Evolutionary conservation across 371 early-diverging fungal genomes (phyloP).

Genomic region (Saksenaea vasiformis): DNA sequence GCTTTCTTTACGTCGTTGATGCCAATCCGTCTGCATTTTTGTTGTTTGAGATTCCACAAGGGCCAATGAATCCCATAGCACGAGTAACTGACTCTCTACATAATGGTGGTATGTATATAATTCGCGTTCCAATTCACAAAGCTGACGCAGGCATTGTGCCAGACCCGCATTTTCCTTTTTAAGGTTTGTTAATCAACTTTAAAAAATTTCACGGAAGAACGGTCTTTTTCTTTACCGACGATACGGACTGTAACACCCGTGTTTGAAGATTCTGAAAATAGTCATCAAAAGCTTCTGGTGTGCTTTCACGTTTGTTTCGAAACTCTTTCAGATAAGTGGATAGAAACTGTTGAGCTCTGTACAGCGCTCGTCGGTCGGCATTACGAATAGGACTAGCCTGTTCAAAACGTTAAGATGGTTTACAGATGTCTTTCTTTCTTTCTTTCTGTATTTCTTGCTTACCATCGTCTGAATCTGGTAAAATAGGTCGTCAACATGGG

Average conservation of each 20-base stretch:
- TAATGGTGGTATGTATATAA: conserved; percentile 12
- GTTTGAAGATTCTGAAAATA: conserved; percentile 7
- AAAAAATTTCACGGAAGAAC: background rate
- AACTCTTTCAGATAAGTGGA: conserved; percentile 9
- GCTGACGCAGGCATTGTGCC: conserved; percentile 3
- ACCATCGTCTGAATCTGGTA: conserved; percentile 6
- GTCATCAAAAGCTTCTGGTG: conserved; percentile 1
- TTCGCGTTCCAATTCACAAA: conserved; percentile 11
- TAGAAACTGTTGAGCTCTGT: conserved; percentile 5
- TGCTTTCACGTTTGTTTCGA: background rate
- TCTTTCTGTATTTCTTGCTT: too few species aligned
- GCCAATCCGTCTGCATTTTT: background rate
- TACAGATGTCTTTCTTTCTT: background rate
- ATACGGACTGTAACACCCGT: conserved; percentile 5
- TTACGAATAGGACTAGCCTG: conserved; percentile 8
- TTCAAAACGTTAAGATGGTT: background rate
- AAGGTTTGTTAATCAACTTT: background rate
- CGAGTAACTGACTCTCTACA: conserved; percentile 9
- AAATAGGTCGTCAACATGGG: background rate
- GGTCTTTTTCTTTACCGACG: background rate
- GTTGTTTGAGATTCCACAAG: background rate
- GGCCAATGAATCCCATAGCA: conserved; percentile 6
- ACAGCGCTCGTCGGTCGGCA: conserved; percentile 1
- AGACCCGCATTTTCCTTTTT: conserved; percentile 6
- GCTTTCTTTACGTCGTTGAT: background rate